Conservation (phyloP, 208 protist species). For the Phytomonas francai region DNA sequence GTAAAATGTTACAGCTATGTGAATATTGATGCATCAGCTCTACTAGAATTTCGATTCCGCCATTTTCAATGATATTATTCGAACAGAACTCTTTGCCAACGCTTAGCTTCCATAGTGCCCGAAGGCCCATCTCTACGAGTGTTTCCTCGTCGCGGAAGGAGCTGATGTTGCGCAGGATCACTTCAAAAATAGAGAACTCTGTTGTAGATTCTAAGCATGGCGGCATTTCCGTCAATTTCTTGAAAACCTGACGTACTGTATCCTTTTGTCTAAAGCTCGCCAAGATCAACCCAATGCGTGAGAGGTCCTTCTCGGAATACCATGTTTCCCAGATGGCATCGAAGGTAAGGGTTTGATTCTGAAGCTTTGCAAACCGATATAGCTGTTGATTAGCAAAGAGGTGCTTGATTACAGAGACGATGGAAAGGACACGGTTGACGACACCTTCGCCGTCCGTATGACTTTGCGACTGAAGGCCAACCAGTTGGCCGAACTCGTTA, state of each 20-base stretch:
- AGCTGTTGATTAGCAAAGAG: slow-evolving; percentile 86
- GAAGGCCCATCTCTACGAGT: slow-evolving; percentile 39
- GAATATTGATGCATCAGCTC: slow-evolving; percentile 56
- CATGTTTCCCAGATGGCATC: slow-evolving; percentile 87
- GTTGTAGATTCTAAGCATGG: not conserved
- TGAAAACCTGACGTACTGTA: not conserved
- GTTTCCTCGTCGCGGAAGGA: slow-evolving; percentile 52
- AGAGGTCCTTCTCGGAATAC: slow-evolving; percentile 68
- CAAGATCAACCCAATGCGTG: slow-evolving; percentile 64
- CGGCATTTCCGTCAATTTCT: not conserved
- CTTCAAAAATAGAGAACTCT: slow-evolving; percentile 2
- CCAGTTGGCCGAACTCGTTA: slow-evolving; percentile 73
- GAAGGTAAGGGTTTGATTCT: slow-evolving; percentile 21
- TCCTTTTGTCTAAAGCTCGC: slow-evolving; percentile 59
- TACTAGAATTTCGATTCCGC: slow-evolving; percentile 41
- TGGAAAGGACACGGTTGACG: slow-evolving; percentile 68
- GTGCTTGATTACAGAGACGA: slow-evolving; percentile 84
- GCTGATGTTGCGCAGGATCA: slow-evolving; percentile 48
- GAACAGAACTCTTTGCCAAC: slow-evolving; percentile 40
- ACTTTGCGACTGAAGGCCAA: slow-evolving; percentile 83
- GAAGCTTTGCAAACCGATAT: slow-evolving; percentile 40
- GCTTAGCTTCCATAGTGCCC: slow-evolving; percentile 80
- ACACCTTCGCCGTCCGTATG: slow-evolving; percentile 55
- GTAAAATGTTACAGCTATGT: slow-evolving; percentile 43
- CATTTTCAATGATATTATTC: slow-evolving; percentile 30